Evolutionary conservation across 164 flowering plant genomes (phyloP).

Genomic region (Saururus chinensis): DNA sequence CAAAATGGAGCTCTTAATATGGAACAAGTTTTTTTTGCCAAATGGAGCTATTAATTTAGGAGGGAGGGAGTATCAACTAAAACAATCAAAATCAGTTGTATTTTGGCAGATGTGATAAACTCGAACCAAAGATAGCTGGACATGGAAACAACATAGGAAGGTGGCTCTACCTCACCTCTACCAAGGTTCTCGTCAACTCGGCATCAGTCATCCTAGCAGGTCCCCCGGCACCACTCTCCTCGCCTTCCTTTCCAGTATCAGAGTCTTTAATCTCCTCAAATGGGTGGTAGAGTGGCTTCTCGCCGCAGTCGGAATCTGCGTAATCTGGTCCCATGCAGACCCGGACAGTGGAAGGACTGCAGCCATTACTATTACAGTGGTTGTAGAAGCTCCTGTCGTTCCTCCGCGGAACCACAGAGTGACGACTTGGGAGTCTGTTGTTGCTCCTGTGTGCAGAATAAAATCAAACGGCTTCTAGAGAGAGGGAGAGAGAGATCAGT

Average conservation of each 20-base stretch:
- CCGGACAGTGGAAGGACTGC: background rate
- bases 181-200: background rate
- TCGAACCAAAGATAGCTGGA: background rate
- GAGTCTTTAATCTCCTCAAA: background rate
- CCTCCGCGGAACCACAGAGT: background rate
- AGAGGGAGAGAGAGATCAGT: background rate
- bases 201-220: background rate
- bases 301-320: background rate
- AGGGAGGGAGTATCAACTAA: no score
- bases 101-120: background rate
- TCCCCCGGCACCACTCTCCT: background rate
- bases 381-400: background rate
- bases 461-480: background rate
- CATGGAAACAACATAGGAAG: background rate
- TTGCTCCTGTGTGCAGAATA: background rate
- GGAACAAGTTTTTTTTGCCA: no score
- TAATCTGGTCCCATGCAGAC: slow-evolving; percentile 1
- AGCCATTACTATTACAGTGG: background rate
- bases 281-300: slow-evolving; percentile 1
- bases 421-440: background rate
- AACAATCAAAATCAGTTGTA: no score
- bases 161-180: slow-evolving; percentile 1
- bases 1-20: no score
- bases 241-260: background rate
- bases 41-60: no score